phyloP scores from a whole-genome alignment of 257 asterid species.

The Fraxinus pennsylvanica region DNA sequence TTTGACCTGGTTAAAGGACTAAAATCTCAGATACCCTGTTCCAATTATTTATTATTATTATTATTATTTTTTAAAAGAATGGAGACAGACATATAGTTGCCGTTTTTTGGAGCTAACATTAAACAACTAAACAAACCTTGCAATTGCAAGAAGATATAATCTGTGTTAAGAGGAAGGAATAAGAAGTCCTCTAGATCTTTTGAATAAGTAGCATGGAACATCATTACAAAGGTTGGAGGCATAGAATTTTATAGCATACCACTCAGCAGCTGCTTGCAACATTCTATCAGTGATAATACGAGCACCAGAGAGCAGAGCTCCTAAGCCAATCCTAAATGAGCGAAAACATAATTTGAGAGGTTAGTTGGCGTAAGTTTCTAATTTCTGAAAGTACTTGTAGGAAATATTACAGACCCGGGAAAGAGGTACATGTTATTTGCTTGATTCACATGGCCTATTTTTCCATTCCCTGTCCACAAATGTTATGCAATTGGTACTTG shows the following conservation, averaged over 20 bases:
- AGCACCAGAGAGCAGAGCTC: slow-evolving; percentile 93
- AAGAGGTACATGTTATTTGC: slow-evolving; percentile 98
- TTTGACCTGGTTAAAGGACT: not conserved
- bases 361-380: not conserved
- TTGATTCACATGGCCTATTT: slow-evolving; percentile 88
- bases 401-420: slow-evolving; percentile 79
- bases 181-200: not conserved
- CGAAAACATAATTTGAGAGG: slow-evolving; percentile 23
- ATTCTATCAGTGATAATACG: slow-evolving; percentile 84
- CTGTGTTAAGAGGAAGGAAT: not conserved
- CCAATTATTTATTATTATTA: not conserved
- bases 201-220: not conserved
- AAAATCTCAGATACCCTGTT: not conserved
- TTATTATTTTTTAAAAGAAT: not conserved
- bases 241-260: slow-evolving; percentile 43
- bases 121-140: not conserved
- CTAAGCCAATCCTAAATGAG: slow-evolving; percentile 80
- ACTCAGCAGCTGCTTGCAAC: slow-evolving; percentile 93
- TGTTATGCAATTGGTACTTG: slow-evolving; percentile 16
- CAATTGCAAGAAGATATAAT: not conserved
- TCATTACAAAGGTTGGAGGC: not conserved
- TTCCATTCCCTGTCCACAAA: slow-evolving; percentile 72
- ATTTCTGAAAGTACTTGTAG: slow-evolving; percentile 5
- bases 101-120: not conserved
- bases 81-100: not conserved